Evolutionary conservation across 169 alveolate genomes (phyloP).

Genomic region (Cryptosporidium xiaoi): DNA sequence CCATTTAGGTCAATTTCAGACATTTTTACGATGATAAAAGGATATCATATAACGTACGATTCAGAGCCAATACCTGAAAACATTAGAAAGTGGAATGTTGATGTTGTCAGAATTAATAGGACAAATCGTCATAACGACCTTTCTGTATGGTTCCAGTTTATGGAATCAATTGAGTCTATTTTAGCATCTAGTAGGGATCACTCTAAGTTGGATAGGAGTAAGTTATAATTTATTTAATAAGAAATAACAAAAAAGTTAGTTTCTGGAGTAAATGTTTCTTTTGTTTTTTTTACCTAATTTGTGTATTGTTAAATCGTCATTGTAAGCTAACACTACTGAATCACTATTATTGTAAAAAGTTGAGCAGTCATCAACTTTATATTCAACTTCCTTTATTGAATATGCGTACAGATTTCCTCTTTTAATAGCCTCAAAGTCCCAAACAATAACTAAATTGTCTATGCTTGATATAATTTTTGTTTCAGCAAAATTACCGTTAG

Average conservation of each 20-base stretch:
- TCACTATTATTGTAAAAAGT: constrained; percentile 30
- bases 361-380: constrained; percentile 72
- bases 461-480: constrained; percentile 80
- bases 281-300: constrained; percentile 60
- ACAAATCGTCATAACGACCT: constrained; percentile 73
- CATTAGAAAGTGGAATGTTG: constrained; percentile 70
- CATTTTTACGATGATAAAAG: constrained; percentile 62
- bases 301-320: constrained; percentile 51
- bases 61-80: constrained; percentile 74
- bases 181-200: constrained; percentile 69
- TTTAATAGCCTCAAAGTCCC: constrained; percentile 82
- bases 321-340: constrained; percentile 60
- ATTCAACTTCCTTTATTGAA: constrained; percentile 78
- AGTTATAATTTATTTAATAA: constrained; percentile 10
- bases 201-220: constrained; percentile 68
- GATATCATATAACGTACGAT: constrained; percentile 67
- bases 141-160: constrained; percentile 71
- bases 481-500: constrained; percentile 69
- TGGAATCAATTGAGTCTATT: constrained; percentile 66
- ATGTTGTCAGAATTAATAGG: constrained; percentile 67
- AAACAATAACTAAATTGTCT: constrained; percentile 79
- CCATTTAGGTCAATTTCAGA: constrained; percentile 69
- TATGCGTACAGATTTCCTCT: constrained; percentile 78
- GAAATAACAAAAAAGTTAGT: neutral
- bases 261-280: constrained; percentile 31